These are phyloP conservation scores for Flaveria trinervia DNA, from an alignment of 129 eudicot species.

Conservation along the genomic window DNA sequence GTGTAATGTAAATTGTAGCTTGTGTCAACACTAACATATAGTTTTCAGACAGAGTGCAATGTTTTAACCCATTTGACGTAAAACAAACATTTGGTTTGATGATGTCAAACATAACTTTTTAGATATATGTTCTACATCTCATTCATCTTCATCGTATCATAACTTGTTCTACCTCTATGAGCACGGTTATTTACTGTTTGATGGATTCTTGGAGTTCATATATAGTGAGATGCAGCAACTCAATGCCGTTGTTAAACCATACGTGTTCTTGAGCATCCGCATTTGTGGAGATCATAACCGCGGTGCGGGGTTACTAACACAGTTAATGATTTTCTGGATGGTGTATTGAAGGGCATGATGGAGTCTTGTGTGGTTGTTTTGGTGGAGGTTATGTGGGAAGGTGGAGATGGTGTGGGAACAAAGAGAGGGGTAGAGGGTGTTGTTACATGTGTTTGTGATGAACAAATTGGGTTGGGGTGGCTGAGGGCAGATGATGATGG, in stretches of 20 bases:
- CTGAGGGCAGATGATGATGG: slow-evolving; percentile 12
- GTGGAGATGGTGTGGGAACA: slow-evolving; percentile 52
- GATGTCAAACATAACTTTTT: too few species aligned
- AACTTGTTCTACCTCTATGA: slow-evolving; percentile 17
- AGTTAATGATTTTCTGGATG: slow-evolving; percentile 42
- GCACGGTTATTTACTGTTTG: slow-evolving; percentile 24
- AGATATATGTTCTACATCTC: too few species aligned
- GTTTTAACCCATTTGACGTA: too few species aligned
- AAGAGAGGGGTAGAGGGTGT: slow-evolving; percentile 53
- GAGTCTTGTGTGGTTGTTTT: slow-evolving; percentile 28
- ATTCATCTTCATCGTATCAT: slow-evolving; percentile 47
- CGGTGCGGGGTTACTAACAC: slow-evolving; percentile 33
- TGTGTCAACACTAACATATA: slow-evolving; percentile 1
- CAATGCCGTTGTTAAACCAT: slow-evolving; percentile 63
- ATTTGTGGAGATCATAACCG: slow-evolving; percentile 16
- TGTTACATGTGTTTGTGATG: slow-evolving; percentile 59
- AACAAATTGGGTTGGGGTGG: slow-evolving; percentile 24
- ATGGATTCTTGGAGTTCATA: slow-evolving; percentile 59
- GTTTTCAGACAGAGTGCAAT: too few species aligned
- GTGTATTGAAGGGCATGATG: slow-evolving; percentile 43
- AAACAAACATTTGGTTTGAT: too few species aligned
- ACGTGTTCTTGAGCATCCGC: slow-evolving; percentile 36
- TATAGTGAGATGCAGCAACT: slow-evolving; percentile 61
- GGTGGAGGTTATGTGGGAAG: slow-evolving; percentile 17
- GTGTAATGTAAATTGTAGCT: slow-evolving; percentile 30